Evolutionary conservation across 768 basidiomycete genomes (phyloP).

Genomic region (Mycena rosella): DNA sequence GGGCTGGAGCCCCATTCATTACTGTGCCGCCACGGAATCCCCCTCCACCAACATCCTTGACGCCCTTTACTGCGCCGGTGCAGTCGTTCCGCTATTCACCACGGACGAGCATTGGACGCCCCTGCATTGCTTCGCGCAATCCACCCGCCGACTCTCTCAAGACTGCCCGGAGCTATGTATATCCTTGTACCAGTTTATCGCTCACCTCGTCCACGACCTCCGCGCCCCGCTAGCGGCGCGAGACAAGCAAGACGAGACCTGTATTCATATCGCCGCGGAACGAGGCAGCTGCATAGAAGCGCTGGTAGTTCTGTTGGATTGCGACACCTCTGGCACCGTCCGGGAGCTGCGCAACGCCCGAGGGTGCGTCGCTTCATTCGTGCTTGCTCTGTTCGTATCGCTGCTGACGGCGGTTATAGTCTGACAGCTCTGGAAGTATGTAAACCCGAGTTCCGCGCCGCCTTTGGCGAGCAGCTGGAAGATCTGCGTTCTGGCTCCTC

Average conservation of each 20-base stretch:
- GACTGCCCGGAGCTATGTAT: slow-evolving; percentile 50
- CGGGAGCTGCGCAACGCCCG: slow-evolving; percentile 75
- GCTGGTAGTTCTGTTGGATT: slow-evolving; percentile 72
- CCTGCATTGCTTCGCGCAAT: slow-evolving; percentile 74
- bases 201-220: slow-evolving; percentile 78
- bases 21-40: slow-evolving; percentile 67
- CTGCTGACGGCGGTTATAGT: slow-evolving; percentile 48
- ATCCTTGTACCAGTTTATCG: slow-evolving; percentile 67
- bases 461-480: slow-evolving; percentile 68
- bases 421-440: slow-evolving; percentile 78
- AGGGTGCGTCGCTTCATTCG: slow-evolving; percentile 64
- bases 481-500: slow-evolving; percentile 64
- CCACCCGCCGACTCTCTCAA: slow-evolving; percentile 45
- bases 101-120: slow-evolving; percentile 72
- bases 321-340: slow-evolving; percentile 67
- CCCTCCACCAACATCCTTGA: slow-evolving; percentile 77
- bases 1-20: slow-evolving; percentile 82
- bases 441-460: slow-evolving; percentile 73
- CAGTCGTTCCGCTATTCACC: slow-evolving; percentile 82
- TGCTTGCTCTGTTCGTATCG: slow-evolving; percentile 8
- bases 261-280: slow-evolving; percentile 85
- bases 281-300: slow-evolving; percentile 75
- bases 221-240: slow-evolving; percentile 75
- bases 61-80: slow-evolving; percentile 80
- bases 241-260: slow-evolving; percentile 79